phyloP scores from a whole-genome alignment of 805 yeast genomes.

The Candida chauliodis region DNA sequence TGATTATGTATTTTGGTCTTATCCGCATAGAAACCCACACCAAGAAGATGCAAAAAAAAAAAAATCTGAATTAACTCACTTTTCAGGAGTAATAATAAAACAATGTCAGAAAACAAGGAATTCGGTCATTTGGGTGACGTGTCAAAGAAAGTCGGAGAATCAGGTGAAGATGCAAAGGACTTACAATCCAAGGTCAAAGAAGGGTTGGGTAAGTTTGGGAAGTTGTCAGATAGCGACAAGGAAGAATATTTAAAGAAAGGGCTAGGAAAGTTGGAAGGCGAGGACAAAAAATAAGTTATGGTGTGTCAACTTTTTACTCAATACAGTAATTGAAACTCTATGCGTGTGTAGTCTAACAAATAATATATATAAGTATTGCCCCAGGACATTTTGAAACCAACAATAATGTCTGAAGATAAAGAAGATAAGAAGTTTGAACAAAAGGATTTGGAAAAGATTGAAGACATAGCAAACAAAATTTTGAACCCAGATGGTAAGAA shows the following conservation, averaged over 20 bases:
- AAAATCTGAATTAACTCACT: background rate
- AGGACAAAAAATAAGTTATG: background rate
- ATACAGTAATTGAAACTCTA: background rate
- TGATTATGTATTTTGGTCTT: slow-evolving; percentile 25
- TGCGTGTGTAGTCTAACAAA: background rate
- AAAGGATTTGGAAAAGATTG: slow-evolving; percentile 6
- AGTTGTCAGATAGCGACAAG: slow-evolving; percentile 8
- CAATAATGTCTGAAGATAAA: too few relatives aligned
- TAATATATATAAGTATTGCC: too few relatives aligned
- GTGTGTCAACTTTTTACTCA: background rate
- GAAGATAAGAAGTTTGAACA: too few relatives aligned
- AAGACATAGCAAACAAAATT: slow-evolving; percentile 8
- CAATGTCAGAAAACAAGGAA: slow-evolving; percentile 9
- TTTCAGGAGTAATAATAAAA: too few relatives aligned
- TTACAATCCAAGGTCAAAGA: background rate
- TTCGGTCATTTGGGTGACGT: slow-evolving; percentile 13
- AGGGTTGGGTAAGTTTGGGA: slow-evolving; percentile 8
- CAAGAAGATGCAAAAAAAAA: slow-evolving; percentile 2
- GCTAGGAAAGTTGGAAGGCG: slow-evolving; percentile 12
- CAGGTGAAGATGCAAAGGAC: background rate
- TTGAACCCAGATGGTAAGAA: slow-evolving; percentile 30
- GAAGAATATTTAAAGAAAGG: slow-evolving; percentile 11
- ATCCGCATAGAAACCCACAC: background rate
- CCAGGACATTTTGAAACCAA: too few relatives aligned
- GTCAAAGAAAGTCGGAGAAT: slow-evolving; percentile 4